Percentiles rank a stretch among this genome's conserved stretches.
These are phyloP conservation scores for Dillenia suffruticosa DNA, from an alignment of 164 flowering plant genomes.

Conservation along the genomic window DNA sequence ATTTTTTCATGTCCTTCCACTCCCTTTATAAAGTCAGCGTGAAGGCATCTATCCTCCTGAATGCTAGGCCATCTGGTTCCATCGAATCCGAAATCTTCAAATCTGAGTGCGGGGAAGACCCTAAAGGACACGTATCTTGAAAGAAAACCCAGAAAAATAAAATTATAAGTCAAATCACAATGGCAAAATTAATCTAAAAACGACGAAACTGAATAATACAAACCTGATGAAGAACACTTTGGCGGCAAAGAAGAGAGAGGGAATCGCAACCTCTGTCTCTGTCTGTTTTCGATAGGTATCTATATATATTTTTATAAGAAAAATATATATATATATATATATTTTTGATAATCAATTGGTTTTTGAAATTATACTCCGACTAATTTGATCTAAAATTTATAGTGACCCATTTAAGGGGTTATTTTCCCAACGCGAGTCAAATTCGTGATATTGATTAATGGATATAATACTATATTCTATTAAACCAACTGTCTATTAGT, in stretches of 20 bases:
- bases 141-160: neutral
- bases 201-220: neutral
- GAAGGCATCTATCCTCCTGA: too few species aligned
- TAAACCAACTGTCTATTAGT: too few species aligned
- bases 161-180: neutral
- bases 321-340: neutral
- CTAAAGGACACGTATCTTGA: conserved; percentile 7
- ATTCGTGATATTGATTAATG: too few species aligned
- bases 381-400: too few species aligned
- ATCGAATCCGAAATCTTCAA: neutral
- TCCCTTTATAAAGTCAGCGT: too few species aligned
- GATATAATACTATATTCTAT: too few species aligned
- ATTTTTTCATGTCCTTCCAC: too few species aligned
- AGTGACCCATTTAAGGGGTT: too few species aligned
- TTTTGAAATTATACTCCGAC: too few species aligned
- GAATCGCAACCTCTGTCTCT: neutral
- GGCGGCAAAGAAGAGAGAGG: neutral
- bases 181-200: neutral
- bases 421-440: too few species aligned
- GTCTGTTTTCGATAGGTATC: neutral
- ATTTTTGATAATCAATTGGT: too few species aligned
- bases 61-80: too few species aligned
- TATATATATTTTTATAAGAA: neutral
- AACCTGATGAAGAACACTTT: conserved; percentile 2
- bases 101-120: conserved; percentile 2